Conservation (phyloP, 139 green algal genomes). For the Chlorella sp. region DNA sequence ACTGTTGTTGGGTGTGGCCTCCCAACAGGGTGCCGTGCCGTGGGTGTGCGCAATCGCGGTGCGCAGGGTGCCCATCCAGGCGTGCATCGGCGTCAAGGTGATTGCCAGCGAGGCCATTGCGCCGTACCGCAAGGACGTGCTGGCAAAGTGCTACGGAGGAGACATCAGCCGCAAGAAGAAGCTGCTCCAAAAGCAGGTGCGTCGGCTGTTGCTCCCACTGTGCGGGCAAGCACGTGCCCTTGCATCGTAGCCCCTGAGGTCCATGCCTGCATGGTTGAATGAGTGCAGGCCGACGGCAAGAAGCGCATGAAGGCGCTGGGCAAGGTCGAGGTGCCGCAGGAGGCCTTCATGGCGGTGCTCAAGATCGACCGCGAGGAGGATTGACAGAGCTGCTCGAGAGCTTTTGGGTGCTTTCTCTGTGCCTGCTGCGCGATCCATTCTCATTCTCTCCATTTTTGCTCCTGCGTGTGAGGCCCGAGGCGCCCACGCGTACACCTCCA, state of each 20-base stretch:
- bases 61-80: conserved; percentile 73
- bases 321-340: conserved; percentile 87
- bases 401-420: neutral
- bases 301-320: conserved; percentile 88
- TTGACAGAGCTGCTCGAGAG: too few relatives aligned
- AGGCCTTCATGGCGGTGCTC: conserved; percentile 97
- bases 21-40: too few relatives aligned
- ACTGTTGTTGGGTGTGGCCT: too few relatives aligned
- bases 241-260: too few relatives aligned
- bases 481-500: too few relatives aligned
- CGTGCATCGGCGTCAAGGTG: conserved; percentile 79
- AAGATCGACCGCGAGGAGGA: conserved; percentile 59
- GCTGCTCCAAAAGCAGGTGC: conserved; percentile 61
- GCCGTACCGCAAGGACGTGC: conserved; percentile 92
- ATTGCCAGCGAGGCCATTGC: conserved; percentile 70
- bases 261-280: too few relatives aligned
- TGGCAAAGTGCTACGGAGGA: conserved; percentile 96
- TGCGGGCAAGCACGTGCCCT: too few relatives aligned
- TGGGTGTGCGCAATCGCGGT: too few relatives aligned
- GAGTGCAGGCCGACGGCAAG: conserved; percentile 84
- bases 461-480: too few relatives aligned
- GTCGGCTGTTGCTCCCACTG: too few relatives aligned
- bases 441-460: too few relatives aligned
- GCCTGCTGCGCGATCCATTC: too few relatives aligned
- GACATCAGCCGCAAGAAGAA: conserved; percentile 98